Evolutionary conservation across 371 early-diverging fungal genomes (phyloP).

Genomic region (Scutellospora calospora): DNA sequence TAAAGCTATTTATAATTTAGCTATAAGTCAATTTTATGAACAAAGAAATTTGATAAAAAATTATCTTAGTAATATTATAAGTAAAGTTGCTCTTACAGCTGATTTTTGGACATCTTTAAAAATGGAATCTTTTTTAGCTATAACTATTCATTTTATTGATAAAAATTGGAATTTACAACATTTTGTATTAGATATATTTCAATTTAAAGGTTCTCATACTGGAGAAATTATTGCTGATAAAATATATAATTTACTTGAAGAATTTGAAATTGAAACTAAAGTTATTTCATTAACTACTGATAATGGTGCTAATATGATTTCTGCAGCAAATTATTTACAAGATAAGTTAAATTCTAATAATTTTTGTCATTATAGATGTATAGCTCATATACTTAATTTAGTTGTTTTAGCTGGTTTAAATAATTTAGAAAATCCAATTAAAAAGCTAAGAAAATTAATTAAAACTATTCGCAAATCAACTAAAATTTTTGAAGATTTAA

Average conservation of each 20-base stretch:
- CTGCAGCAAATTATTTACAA: not conserved
- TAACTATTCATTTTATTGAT: constrained; percentile 27
- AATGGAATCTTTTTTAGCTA: not conserved
- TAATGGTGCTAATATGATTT: constrained; percentile 17
- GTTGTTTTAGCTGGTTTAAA: no score
- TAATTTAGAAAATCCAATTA: no score
- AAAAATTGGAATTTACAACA: constrained; percentile 1
- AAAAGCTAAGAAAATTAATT: no score
- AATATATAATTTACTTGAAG: no score
- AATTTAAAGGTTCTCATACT: not conserved
- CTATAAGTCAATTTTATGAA: not conserved
- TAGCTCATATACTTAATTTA: no score
- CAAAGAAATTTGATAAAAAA: not conserved
- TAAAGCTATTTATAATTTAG: not conserved
- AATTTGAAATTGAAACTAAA: no score
- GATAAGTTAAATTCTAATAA: not conserved
- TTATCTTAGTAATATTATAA: not conserved
- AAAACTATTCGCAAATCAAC: no score
- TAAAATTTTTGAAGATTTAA: no score
- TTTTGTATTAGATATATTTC: constrained; percentile 23
- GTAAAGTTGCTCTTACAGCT: constrained; percentile 3
- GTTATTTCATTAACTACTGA: not conserved
- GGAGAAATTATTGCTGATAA: no score
- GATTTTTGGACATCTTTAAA: constrained; percentile 11
- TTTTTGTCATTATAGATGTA: not conserved